Base-by-base conservation (phyloP, 176 grass and related monocot species). In the Puya raimondii region DNA sequence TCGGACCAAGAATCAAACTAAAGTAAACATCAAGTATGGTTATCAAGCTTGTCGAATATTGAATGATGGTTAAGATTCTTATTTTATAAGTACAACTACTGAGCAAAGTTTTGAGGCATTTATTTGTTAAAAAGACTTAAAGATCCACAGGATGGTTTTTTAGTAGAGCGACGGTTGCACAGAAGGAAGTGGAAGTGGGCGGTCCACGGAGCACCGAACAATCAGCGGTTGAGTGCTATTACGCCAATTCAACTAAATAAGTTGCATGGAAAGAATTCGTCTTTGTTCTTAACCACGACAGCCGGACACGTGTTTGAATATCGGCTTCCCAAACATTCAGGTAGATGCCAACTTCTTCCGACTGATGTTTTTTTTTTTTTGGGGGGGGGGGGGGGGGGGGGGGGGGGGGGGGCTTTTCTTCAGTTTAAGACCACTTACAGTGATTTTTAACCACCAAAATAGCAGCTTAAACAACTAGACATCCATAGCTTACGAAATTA, bases 171-270 rank as follows among this genome's bases (percentile, higher is more conserved):
- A 10, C 86, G 89, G 70, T 79, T 97, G 84, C 84, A 97, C 79
- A 86, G 84, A 80, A 90, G 89, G 82, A 97, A 90, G 74, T 97
- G 94, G 94, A 92, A 97, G 83, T 97, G 94, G 94, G 69, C 68
- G 47, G 81, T 83, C 50, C 93, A 92, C 50, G 89, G 93, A 79
- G 74, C 81, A 80, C 88, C 93, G 18, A 73, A 81, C 47, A 73
- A 81, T 66, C 79, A 83, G 23, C 78, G 49, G 70, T 76, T 96
- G 56, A 90, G 89, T 90, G 84, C 93, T 16, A 74, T 92, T 47
- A 87, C 86, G 63, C 65, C 83, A 83, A 80, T 87, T 79, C 85
- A 81, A 66, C 84, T 81, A 48, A 88, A 85, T 87, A 80, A 84
- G 73, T 64, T 72, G 71, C 81, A 57, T 49, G 86, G 81, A 52